A percentile compares a stretch with the other conserved stretches of the same genome.
Evolutionary conservation across 1,284 basidiomycete species (phyloP).

Genomic region (Polyporus tsugae): DNA sequence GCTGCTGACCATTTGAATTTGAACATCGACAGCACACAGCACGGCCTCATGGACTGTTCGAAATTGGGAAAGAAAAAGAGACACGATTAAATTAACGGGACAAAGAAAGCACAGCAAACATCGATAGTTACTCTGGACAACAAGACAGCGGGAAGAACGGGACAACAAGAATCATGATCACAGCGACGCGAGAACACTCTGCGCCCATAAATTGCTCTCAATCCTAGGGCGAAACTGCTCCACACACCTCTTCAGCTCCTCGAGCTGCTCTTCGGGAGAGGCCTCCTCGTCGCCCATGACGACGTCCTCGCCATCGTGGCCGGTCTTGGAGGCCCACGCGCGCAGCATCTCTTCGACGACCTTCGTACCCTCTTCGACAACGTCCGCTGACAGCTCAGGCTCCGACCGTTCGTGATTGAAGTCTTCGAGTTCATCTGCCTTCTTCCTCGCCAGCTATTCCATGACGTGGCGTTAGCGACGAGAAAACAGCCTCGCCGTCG

Average conservation of each 20-base stretch:
- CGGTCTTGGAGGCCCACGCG: slow-evolving; percentile 66
- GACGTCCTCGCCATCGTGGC: slow-evolving; percentile 59
- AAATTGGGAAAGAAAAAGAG: not conserved
- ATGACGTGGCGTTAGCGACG: not conserved
- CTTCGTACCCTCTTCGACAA: slow-evolving; percentile 81
- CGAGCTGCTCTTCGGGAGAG: slow-evolving; percentile 66
- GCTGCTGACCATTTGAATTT: not conserved
- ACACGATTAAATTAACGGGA: not conserved
- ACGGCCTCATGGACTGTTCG: no score
- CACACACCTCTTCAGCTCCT: slow-evolving; percentile 70
- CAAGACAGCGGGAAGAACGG: slow-evolving; percentile 6
- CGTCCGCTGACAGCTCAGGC: slow-evolving; percentile 62
- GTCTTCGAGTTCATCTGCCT: slow-evolving; percentile 97
- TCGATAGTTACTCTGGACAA: slow-evolving; percentile 22
- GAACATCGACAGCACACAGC: no score
- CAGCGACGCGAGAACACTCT: slow-evolving; percentile 55
- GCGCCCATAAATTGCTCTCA: slow-evolving; percentile 83
- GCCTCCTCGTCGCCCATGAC: slow-evolving; percentile 59
- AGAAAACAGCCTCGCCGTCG: not conserved
- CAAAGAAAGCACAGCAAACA: slow-evolving; percentile 19
- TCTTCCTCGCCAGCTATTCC: slow-evolving; percentile 86
- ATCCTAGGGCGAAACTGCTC: slow-evolving; percentile 74
- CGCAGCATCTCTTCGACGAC: slow-evolving; percentile 85
- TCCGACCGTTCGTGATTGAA: slow-evolving; percentile 64
- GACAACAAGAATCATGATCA: slow-evolving; percentile 26